These are phyloP conservation scores for Pterocarpus macrocarpus DNA, from an alignment of 306 rosid genomes.

Conservation along the genomic window DNA sequence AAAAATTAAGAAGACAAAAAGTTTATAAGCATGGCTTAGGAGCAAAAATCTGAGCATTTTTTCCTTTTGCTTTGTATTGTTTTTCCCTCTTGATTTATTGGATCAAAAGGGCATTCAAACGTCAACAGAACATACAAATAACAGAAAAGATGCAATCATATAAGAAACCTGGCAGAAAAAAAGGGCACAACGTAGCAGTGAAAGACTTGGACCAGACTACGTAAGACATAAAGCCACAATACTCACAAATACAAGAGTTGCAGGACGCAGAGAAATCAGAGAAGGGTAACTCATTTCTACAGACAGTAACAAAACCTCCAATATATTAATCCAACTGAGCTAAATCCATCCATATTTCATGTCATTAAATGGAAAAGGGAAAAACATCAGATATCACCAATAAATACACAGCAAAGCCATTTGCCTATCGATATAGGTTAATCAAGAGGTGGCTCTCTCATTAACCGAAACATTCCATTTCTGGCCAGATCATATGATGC, in stretches of 20 bases:
- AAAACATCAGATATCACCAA: background rate
- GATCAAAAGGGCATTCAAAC: background rate
- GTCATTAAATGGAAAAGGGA: conserved; percentile 18
- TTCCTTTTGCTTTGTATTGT: conserved; percentile 7
- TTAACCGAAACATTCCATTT: background rate
- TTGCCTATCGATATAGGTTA: background rate
- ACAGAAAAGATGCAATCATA: background rate
- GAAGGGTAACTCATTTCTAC: background rate
- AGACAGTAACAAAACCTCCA: background rate
- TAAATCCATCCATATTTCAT: conserved; percentile 20
- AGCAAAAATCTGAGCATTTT: background rate
- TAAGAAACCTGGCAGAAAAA: background rate
- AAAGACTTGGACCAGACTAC: background rate
- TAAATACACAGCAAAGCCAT: conserved; percentile 3
- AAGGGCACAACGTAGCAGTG: background rate
- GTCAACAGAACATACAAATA: background rate
- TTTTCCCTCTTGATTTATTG: background rate
- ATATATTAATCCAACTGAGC: conserved; percentile 8
- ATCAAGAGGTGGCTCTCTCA: conserved; percentile 4
- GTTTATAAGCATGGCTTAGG: background rate
- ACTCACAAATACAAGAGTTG: background rate
- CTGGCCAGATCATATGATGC: background rate
- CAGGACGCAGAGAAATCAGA: background rate
- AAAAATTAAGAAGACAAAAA: too few species aligned
- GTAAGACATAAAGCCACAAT: background rate